A percentile compares a stretch with the other conserved stretches of the same genome.
Evolutionary conservation across 1,284 basidiomycete species (phyloP).

Genomic region (Pulchroboletus neoregius): DNA sequence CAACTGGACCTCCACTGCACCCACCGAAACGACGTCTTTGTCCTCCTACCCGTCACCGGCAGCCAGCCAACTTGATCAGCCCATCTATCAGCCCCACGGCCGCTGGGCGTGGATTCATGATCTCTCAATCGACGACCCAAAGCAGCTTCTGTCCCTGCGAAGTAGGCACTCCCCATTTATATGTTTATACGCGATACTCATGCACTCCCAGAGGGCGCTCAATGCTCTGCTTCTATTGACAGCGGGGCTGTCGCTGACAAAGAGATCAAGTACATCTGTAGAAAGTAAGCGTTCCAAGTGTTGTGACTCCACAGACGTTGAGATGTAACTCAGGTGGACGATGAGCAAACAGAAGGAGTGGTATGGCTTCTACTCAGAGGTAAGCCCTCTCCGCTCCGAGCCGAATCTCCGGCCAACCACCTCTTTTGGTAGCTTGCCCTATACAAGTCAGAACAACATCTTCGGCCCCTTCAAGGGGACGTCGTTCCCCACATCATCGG

Average conservation of each 20-base stretch:
- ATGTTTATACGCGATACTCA: constrained; percentile 6
- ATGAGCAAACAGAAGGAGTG: constrained; percentile 33
- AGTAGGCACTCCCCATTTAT: constrained; percentile 16
- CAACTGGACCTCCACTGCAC: constrained; percentile 22
- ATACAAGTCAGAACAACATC: constrained; percentile 44
- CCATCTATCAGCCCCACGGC: constrained; percentile 36
- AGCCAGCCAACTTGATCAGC: constrained; percentile 18
- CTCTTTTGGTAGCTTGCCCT: constrained; percentile 31
- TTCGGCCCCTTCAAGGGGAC: constrained; percentile 49
- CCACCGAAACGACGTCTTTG: constrained; percentile 1
- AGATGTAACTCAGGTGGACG: constrained; percentile 37
- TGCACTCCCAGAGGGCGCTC: constrained; percentile 35
- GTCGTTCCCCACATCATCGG: constrained; percentile 53
- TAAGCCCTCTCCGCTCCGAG: constrained; percentile 9
- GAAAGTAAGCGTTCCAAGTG: constrained; percentile 37
- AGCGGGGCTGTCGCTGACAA: constrained; percentile 34
- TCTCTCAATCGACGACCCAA: constrained; percentile 31
- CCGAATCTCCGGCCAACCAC: constrained; percentile 2
- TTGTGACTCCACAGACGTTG: constrained; percentile 5
- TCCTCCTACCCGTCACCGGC: neutral
- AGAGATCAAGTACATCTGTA: constrained; percentile 44
- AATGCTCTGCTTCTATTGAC: constrained; percentile 41
- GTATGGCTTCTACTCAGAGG: constrained; percentile 45
- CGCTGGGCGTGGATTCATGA: constrained; percentile 40
- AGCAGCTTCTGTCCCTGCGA: constrained; percentile 27